Conservation (phyloP, 306 rosid genomes). For the Trifolium fragiferum region DNA sequence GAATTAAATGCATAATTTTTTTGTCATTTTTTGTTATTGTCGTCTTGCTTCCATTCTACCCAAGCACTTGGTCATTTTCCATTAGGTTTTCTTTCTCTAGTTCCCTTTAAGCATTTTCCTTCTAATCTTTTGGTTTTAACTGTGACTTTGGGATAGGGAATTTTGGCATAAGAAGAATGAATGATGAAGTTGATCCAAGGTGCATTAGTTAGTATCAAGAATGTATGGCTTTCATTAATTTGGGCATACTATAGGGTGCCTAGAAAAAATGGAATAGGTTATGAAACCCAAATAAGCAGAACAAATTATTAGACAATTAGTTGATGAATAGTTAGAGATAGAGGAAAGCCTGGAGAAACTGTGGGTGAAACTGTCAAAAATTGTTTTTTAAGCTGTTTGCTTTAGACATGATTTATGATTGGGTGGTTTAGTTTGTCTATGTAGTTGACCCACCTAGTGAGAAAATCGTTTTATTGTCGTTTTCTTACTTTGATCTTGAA, state of each 20-base stretch:
- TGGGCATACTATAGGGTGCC: neutral
- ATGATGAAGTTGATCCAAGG: neutral
- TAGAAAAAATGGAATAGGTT: neutral
- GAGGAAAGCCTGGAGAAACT: neutral
- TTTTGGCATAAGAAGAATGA: neutral
- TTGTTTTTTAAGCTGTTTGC: neutral
- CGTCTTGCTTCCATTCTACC: neutral
- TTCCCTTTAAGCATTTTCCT: neutral
- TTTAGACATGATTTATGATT: neutral
- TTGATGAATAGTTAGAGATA: neutral
- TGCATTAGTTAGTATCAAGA: neutral
- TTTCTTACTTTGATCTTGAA: neutral
- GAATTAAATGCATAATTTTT: neutral
- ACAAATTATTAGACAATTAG: neutral
- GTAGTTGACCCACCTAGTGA: neutral
- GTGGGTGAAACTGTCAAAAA: neutral
- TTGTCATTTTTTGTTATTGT: neutral
- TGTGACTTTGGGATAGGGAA: neutral
- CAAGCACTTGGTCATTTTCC: neutral
- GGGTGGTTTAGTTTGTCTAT: neutral
- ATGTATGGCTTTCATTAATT: neutral
- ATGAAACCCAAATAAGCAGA: neutral
- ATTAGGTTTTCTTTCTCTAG: slow-evolving; percentile 8
- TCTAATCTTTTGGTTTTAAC: slow-evolving; percentile 9
- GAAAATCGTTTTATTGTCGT: neutral